Evolutionary conservation across 164 flowering plant genomes (phyloP).

Genomic region (Paratinospora sagittata): DNA sequence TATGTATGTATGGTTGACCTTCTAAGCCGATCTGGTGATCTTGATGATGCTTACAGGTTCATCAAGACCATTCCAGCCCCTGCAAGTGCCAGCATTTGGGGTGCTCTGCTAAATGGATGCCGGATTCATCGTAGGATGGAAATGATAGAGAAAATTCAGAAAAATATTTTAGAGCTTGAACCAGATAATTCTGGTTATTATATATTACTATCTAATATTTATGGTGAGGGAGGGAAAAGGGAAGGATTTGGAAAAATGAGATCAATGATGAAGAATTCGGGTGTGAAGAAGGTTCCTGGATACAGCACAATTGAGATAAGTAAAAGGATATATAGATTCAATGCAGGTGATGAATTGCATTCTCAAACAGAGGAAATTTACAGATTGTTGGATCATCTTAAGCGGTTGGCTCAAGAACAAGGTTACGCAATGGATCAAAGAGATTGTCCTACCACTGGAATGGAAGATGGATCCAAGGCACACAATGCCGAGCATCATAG

Average conservation of each 20-base stretch:
- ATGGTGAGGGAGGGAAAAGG: slow-evolving; percentile 70
- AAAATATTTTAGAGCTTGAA: slow-evolving; percentile 31
- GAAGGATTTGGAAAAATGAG: slow-evolving; percentile 42
- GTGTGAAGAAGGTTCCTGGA: slow-evolving; percentile 59
- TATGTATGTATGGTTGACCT: slow-evolving; percentile 74
- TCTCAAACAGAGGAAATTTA: slow-evolving; percentile 24
- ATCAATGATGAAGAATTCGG: slow-evolving; percentile 40
- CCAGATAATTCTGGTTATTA: slow-evolving; percentile 58
- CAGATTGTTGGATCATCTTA: slow-evolving; percentile 24
- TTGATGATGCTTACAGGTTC: slow-evolving; percentile 45
- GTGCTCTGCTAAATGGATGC: slow-evolving; percentile 68
- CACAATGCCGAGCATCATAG: slow-evolving; percentile 23
- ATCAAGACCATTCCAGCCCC: slow-evolving; percentile 50
- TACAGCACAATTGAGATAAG: slow-evolving; percentile 51
- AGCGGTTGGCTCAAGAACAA: slow-evolving; percentile 19
- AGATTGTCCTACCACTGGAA: not conserved
- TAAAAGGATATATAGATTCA: slow-evolving; percentile 29
- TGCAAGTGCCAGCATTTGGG: slow-evolving; percentile 60
- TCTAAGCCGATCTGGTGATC: slow-evolving; percentile 71
- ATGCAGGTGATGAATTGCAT: slow-evolving; percentile 35
- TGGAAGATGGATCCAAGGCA: not conserved
- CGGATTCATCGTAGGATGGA: slow-evolving; percentile 60
- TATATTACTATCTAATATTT: slow-evolving; percentile 51
- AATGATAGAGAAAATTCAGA: slow-evolving; percentile 32
- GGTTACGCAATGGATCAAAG: slow-evolving; percentile 13